Percentiles rank a stretch among this genome's conserved stretches.
phyloP scores from a whole-genome alignment of 805 yeast species.

The Crinitomyces ghanaensis region DNA sequence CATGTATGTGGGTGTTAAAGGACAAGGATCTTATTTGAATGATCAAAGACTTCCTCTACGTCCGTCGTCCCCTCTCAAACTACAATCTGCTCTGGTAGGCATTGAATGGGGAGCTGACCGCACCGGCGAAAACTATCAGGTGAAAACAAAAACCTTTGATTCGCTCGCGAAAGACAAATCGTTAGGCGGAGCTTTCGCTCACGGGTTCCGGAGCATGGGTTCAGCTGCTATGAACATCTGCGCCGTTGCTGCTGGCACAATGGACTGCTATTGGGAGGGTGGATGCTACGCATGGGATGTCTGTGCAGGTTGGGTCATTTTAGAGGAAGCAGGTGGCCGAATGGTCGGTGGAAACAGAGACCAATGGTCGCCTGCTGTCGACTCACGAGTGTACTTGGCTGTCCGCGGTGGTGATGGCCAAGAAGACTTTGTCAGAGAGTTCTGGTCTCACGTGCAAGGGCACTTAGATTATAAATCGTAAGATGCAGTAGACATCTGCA shows the following conservation, averaged over 20 bases:
- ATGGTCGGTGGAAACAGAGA: slow-evolving; percentile 45
- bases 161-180: slow-evolving; percentile 30
- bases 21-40: slow-evolving; percentile 44
- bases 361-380: slow-evolving; percentile 38
- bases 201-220: slow-evolving; percentile 51
- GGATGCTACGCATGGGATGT: slow-evolving; percentile 65
- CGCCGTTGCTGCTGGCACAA: slow-evolving; percentile 44
- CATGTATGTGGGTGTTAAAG: slow-evolving; percentile 43
- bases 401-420: slow-evolving; percentile 44
- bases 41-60: slow-evolving; percentile 31
- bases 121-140: slow-evolving; percentile 37
- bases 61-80: slow-evolving; percentile 25
- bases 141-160: slow-evolving; percentile 38
- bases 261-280: slow-evolving; percentile 60
- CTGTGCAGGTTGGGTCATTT: slow-evolving; percentile 55
- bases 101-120: slow-evolving; percentile 55
- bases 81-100: slow-evolving; percentile 45
- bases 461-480: slow-evolving; percentile 34
- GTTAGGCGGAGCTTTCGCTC: slow-evolving; percentile 45
- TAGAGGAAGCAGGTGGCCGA: slow-evolving; percentile 48
- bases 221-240: slow-evolving; percentile 56
- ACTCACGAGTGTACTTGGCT: slow-evolving; percentile 44
- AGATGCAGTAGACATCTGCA: no score
- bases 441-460: slow-evolving; percentile 42
- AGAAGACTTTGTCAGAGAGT: slow-evolving; percentile 34